Base-by-base conservation (phyloP, 2,329 filamentous ascomycete genomes). In the Fusarium papillatum region DNA sequence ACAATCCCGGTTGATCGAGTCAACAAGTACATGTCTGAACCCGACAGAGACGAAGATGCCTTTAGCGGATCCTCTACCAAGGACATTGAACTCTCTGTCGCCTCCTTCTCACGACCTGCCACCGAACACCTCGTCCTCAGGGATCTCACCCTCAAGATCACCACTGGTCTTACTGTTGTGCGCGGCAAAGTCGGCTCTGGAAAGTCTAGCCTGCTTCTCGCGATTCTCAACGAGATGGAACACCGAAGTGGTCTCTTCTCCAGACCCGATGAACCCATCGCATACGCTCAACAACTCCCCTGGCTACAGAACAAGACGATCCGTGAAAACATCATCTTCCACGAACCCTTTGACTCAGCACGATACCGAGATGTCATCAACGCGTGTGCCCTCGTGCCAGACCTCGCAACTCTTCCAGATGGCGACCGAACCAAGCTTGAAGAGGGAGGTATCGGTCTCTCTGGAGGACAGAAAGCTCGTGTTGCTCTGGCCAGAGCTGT, bases 1-100 rank as follows among this genome's bases (percentile, higher is more conserved):
- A 92, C 90, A n/a, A 93, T 98, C 22, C 94, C 95, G 0, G 91
- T 98, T 73, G 91, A 90, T 11, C 93, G 95, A 75, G 95, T 98
- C 24, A 94, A 98, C 79, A 89, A 90, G 26, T 98, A 97, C 84
- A 97, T 98, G 95, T 86, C 87, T 1, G 95, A 98, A 82, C 95
- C 95, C 0, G 92, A 98, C 79, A 95, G 95, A 77, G 89, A 91
- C 36, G 87, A 89, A 34, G 82, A 83, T 5, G 85, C 86, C 6
- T 78, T 84, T 6, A 81, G 81, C 11, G 83, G 87, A 5, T 69
- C 68, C 16, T 74, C 73, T 57, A 82, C 74, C 9, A 77, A 68
- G 13, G 84, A 88, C 19, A 85, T 93, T 24, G 82, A 88, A 48
- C 86, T 97, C 59, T 85, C 88, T 4, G 84, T 90, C 34, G 94